These are phyloP conservation scores for Botrytis deweyae DNA, from an alignment of 2,329 filamentous ascomycete species.

Conservation along the genomic window DNA sequence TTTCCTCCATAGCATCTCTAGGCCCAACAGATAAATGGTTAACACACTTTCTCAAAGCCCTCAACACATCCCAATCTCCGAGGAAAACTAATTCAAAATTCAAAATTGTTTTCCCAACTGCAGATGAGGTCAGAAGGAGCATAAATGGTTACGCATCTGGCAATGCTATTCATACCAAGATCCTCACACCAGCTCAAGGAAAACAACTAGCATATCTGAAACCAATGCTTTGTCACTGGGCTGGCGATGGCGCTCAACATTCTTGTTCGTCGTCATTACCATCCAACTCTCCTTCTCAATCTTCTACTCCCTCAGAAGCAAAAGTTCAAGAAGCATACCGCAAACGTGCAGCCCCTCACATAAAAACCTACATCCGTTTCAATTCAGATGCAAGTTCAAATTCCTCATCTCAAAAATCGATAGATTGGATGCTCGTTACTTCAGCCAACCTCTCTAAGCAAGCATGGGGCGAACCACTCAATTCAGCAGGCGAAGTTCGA, in stretches of 20 bases:
- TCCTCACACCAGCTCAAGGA: slow-evolving; percentile 65
- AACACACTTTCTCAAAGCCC: slow-evolving; percentile 56
- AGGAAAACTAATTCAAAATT: slow-evolving; percentile 48
- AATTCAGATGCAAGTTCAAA: slow-evolving; percentile 28
- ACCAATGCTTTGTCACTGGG: slow-evolving; percentile 75
- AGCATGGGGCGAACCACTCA: slow-evolving; percentile 73
- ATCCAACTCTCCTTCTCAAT: neutral
- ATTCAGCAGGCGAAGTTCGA: slow-evolving; percentile 58
- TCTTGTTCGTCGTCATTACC: neutral
- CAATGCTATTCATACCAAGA: slow-evolving; percentile 78
- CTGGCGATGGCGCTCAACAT: slow-evolving; percentile 50
- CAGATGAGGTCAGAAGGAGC: slow-evolving; percentile 72
- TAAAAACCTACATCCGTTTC: slow-evolving; percentile 83
- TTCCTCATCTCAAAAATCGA: slow-evolving; percentile 40
- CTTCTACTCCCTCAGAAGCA: slow-evolving; percentile 40
- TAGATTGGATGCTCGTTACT: slow-evolving; percentile 84
- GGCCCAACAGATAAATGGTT: slow-evolving; percentile 72
- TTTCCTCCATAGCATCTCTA: slow-evolving; percentile 81
- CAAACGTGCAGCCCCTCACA: slow-evolving; percentile 74
- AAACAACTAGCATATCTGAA: slow-evolving; percentile 73
- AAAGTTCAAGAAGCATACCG: slow-evolving; percentile 50
- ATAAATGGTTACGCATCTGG: slow-evolving; percentile 78
- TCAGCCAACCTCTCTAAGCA: slow-evolving; percentile 92
- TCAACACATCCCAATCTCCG: slow-evolving; percentile 41
- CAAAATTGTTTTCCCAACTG: slow-evolving; percentile 77